These are phyloP conservation scores for Lasiosphaeris hirsuta DNA, from an alignment of 495 filamentous ascomycete species.

Conservation along the genomic window DNA sequence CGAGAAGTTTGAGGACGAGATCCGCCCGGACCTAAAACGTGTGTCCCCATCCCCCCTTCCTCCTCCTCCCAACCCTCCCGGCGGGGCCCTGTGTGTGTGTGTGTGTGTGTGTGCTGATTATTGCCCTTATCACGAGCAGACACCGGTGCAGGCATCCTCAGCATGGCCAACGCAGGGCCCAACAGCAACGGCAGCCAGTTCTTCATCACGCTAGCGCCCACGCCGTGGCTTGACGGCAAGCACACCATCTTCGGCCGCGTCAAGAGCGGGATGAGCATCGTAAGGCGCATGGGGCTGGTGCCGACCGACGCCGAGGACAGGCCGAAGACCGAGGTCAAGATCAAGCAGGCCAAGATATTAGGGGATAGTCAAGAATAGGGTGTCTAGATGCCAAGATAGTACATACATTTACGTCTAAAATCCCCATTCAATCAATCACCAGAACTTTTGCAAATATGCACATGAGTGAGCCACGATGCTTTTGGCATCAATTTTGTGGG, in stretches of 20 bases:
- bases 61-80: neutral
- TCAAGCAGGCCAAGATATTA: constrained; percentile 65
- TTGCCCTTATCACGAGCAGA: constrained; percentile 31
- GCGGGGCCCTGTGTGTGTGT: constrained; percentile 25
- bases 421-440: no score
- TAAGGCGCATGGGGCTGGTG: constrained; percentile 87
- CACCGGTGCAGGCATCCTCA: constrained; percentile 88
- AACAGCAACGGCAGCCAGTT: constrained; percentile 89
- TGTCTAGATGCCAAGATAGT: no score
- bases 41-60: neutral
- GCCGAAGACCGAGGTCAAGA: constrained; percentile 79
- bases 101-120: constrained; percentile 8
- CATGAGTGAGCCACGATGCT: no score
- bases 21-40: constrained; percentile 65
- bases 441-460: no score
- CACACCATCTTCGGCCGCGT: constrained; percentile 97
- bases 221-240: constrained; percentile 95
- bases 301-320: constrained; percentile 79
- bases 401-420: no score
- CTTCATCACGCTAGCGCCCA: constrained; percentile 92
- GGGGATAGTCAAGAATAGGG: constrained; percentile 41
- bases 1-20: constrained; percentile 94
- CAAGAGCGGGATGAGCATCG: constrained; percentile 75
- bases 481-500: no score
- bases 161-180: constrained; percentile 93